A percentile compares a stretch with the other conserved stretches of the same genome.
phyloP scores from a whole-genome alignment of 1,139 yeast species.

The Citeromyces hawaiiensis region DNA sequence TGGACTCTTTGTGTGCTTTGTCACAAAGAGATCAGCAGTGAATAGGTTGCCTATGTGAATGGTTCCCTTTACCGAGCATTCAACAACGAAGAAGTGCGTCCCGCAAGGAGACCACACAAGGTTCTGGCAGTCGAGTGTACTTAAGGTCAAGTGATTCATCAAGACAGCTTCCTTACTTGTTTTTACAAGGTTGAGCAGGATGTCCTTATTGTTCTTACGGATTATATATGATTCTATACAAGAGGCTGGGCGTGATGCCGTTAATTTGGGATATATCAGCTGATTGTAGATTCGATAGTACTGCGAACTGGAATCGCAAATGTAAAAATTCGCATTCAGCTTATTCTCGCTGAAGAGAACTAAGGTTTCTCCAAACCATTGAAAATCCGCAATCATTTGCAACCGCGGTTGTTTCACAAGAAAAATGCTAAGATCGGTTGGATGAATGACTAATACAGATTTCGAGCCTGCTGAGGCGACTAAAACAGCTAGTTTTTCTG shows the following conservation, averaged over 20 bases:
- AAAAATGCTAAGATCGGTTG: not conserved
- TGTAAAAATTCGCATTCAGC: not conserved
- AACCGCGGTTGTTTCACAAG: not conserved
- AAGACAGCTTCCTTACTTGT: not conserved
- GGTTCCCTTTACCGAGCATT: not conserved
- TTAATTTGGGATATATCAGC: not conserved
- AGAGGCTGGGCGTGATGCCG: not conserved
- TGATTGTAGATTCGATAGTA: not conserved
- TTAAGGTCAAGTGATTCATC: not conserved
- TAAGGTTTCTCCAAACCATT: not conserved
- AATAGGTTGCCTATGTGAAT: not conserved
- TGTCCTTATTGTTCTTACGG: not conserved
- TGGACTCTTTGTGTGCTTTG: not conserved
- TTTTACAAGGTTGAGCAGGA: not conserved
- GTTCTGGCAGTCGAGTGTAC: not conserved
- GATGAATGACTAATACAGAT: not conserved
- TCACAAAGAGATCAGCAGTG: not conserved
- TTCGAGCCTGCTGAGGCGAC: not conserved
- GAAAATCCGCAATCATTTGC: not conserved
- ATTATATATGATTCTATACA: not conserved
- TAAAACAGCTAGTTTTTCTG: not conserved
- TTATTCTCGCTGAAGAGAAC: not conserved
- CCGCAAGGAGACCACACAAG: conserved; percentile 2
- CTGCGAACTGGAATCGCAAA: not conserved
- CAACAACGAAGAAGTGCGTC: not conserved